Percentiles rank a stretch among this genome's conserved stretches.
phyloP scores from a whole-genome alignment of 1,284 basidiomycete genomes.

The Crepidotus sp. region DNA sequence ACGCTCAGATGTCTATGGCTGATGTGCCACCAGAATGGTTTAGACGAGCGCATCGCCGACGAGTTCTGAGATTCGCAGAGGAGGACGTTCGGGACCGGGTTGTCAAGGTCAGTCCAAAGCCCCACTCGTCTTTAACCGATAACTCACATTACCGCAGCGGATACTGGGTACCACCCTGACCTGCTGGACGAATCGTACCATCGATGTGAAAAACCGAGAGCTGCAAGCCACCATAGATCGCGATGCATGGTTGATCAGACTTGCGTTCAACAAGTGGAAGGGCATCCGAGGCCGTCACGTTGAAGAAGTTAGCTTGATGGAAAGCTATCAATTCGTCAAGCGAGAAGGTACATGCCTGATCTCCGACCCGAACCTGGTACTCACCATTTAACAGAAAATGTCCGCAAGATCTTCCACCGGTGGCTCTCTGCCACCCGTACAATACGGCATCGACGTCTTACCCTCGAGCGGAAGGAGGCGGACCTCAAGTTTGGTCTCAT shows the following conservation, averaged over 20 bases:
- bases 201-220: constrained; percentile 63
- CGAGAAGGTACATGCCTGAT: constrained; percentile 46
- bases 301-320: constrained; percentile 66
- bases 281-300: constrained; percentile 47
- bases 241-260: constrained; percentile 38
- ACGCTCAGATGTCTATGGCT: constrained; percentile 9
- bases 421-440: constrained; percentile 58
- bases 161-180: constrained; percentile 38
- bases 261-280: constrained; percentile 62
- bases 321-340: constrained; percentile 71
- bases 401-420: constrained; percentile 57
- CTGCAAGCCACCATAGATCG: constrained; percentile 48
- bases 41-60: constrained; percentile 28
- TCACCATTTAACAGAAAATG: constrained; percentile 38
- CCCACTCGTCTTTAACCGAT: background rate
- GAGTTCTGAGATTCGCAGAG: constrained; percentile 32
- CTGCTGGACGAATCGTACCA: constrained; percentile 63
- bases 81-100: constrained; percentile 31
- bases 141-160: constrained; percentile 33
- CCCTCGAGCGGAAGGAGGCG: constrained; percentile 52
- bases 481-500: constrained; percentile 45
- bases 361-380: background rate
- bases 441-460: constrained; percentile 45
- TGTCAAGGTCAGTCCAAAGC: constrained; percentile 29
- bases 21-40: constrained; percentile 39